phyloP scores from a whole-genome alignment of 2,329 filamentous ascomycete species.

The Clonostachys rosea region DNA sequence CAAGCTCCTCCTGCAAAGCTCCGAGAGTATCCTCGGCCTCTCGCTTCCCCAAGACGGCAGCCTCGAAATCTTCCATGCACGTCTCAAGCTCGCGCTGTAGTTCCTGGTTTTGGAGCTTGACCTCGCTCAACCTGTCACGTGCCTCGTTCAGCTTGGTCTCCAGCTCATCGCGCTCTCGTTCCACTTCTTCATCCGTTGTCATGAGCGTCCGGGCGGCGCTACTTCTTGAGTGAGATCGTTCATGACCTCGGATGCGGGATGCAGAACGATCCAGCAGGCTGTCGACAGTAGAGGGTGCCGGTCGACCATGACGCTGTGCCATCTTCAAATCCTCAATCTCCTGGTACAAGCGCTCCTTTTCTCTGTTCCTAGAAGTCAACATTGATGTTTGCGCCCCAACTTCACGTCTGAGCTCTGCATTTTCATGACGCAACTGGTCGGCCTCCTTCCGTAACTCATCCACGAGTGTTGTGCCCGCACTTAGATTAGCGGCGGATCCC shows the following conservation, averaged over 20 bases:
- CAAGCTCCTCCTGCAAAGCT: slow-evolving; percentile 75
- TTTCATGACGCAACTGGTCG: slow-evolving; percentile 83
- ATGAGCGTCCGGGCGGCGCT: slow-evolving; percentile 67
- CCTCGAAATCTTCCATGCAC: slow-evolving; percentile 75
- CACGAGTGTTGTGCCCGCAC: slow-evolving; percentile 61
- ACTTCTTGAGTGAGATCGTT: slow-evolving; percentile 68
- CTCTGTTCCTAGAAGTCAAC: slow-evolving; percentile 91
- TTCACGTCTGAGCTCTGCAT: slow-evolving; percentile 85
- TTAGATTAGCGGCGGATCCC: slow-evolving; percentile 45
- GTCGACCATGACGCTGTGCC: slow-evolving; percentile 67
- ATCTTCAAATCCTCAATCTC: slow-evolving; percentile 97
- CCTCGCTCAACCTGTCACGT: slow-evolving; percentile 79
- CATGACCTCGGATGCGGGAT: slow-evolving; percentile 67
- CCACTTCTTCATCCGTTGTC: slow-evolving; percentile 54
- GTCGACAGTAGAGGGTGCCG: slow-evolving; percentile 66
- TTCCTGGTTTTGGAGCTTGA: slow-evolving; percentile 87
- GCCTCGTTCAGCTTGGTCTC: slow-evolving; percentile 80
- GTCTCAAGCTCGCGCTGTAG: slow-evolving; percentile 78
- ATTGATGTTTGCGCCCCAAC: slow-evolving; percentile 96
- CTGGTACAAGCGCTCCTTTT: slow-evolving; percentile 91
- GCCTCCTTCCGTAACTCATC: slow-evolving; percentile 69
- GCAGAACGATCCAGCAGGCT: slow-evolving; percentile 93
- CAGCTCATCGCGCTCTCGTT: slow-evolving; percentile 78
- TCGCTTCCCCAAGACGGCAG: slow-evolving; percentile 58
- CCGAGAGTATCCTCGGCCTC: slow-evolving; percentile 53